Conservation (phyloP, 257 asterid genomes). For the Cynanchum wilfordii region DNA sequence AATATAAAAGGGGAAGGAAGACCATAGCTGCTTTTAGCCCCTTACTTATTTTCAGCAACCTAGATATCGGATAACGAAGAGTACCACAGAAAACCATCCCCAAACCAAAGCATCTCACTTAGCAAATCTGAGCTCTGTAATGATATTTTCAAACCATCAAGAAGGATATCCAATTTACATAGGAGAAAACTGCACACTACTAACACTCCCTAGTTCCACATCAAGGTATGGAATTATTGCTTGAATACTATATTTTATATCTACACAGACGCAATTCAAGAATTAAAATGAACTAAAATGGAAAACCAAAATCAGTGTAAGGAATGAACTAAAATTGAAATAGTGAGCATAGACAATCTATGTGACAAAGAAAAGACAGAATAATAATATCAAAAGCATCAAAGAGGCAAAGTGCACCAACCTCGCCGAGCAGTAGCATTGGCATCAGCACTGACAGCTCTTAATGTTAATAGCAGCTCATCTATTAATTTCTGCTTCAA, state of each 20-base stretch:
- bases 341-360: not conserved
- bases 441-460: slow-evolving; percentile 49
- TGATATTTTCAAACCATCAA: not conserved
- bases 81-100: not conserved
- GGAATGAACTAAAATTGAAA: not conserved
- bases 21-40: not conserved
- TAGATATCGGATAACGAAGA: not conserved
- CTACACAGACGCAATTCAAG: not conserved
- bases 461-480: slow-evolving; percentile 51
- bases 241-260: too few relatives aligned
- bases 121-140: not conserved
- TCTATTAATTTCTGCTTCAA: slow-evolving; percentile 52
- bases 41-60: not conserved
- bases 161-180: not conserved
- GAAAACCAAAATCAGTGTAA: not conserved
- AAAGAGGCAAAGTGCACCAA: slow-evolving; percentile 26
- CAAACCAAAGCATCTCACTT: not conserved
- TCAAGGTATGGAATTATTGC: not conserved
- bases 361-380: not conserved
- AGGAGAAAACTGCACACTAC: not conserved
- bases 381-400: not conserved
- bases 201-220: not conserved
- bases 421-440: slow-evolving; percentile 56
- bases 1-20: not conserved
- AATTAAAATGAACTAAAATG: not conserved